Evolutionary conservation across 2,329 filamentous ascomycete genomes (phyloP), one percentile per base, ranked within the genome.

Genomic region (Akanthomyces dipterigenus): DNA sequence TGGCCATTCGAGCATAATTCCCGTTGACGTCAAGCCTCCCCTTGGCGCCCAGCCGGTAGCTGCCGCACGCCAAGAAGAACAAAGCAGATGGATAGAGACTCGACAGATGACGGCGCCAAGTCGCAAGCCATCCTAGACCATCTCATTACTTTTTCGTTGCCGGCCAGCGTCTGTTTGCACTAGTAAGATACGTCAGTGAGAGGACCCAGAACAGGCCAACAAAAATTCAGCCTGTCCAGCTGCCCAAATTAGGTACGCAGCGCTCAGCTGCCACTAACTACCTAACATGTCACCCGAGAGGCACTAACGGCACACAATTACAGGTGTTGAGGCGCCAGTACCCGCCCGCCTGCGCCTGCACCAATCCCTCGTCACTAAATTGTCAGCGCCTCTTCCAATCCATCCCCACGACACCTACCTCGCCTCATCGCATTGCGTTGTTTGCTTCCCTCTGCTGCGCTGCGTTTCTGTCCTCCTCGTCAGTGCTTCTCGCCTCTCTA

Each of bases 11-110:
- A 14, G 26, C 48, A 14, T 31, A 12, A 34, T 54, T 54, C 36
- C 53, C 53, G 28, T 36, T 8, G 3, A n/a, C 54, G 24, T 31
- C 55, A 38, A 34, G 28, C 54, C 42, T n/a, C n/a, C n/a, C 24
- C 46, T 59, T 51, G 56, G 56, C 56, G 56, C 56, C 56, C 45
- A 59, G 56, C 22, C 46, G 46, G 56, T 12, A 18, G 12, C 46
- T 22, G 16, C 56, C 18, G 46, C 43, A 20, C 36, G 26, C 4
- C 34, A 20, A 43, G 38, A n/a, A n/a, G 34, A 31, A 31, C 34
- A 43, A 49, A 49, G 55, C 31, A 50, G 5, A 11, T 38, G 14
- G 11, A 5, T 5, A 38, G 36, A 38, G 36, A 9, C 28, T 34
- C 31, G 31, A 34, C 8, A 2, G 7, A 34, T 34, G 31, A 34